phyloP scores from a whole-genome alignment of 2,329 filamentous ascomycete genomes.

The Saccharata proteae region DNA sequence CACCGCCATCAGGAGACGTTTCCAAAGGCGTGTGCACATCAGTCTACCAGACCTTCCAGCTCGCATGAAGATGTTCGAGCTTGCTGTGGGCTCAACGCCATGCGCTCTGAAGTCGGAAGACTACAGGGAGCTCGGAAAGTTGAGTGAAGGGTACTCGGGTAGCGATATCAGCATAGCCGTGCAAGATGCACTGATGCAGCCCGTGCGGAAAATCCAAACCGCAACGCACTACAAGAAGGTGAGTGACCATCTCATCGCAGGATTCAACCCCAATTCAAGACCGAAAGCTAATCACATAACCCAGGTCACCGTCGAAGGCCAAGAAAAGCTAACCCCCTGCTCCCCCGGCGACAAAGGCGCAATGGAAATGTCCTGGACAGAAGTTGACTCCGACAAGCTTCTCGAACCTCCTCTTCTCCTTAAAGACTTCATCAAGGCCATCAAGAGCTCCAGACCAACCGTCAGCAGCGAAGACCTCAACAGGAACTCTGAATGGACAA shows the following conservation, averaged over 20 bases:
- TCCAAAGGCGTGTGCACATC: slow-evolving; percentile 94
- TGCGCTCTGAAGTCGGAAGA: slow-evolving; percentile 70
- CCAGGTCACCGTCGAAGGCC: slow-evolving; percentile 59
- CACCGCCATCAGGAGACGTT: slow-evolving; percentile 86
- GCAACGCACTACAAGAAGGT: slow-evolving; percentile 97
- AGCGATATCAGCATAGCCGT: slow-evolving; percentile 94
- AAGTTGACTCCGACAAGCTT: slow-evolving; percentile 71
- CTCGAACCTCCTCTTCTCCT: slow-evolving; percentile 76
- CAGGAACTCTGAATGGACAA: slow-evolving; percentile 83
- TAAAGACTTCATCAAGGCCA: slow-evolving; percentile 88
- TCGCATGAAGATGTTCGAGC: slow-evolving; percentile 87
- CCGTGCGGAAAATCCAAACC: slow-evolving; percentile 89
- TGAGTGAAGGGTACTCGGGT: slow-evolving; percentile 89
- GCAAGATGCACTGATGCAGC: slow-evolving; percentile 94
- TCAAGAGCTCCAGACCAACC: slow-evolving; percentile 78
- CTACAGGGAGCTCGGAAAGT: slow-evolving; percentile 63
- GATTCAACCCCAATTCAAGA: too few species aligned
- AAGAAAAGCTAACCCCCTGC: slow-evolving; percentile 68
- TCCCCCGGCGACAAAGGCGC: slow-evolving; percentile 81
- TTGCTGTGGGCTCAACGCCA: slow-evolving; percentile 85
- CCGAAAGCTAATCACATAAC: background rate
- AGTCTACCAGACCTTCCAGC: slow-evolving; percentile 78
- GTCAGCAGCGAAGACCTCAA: slow-evolving; percentile 78
- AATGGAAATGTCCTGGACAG: slow-evolving; percentile 87
- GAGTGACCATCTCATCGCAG: too few species aligned